phyloP scores from a whole-genome alignment of 257 asterid species.

The Solanum clarkiae region DNA sequence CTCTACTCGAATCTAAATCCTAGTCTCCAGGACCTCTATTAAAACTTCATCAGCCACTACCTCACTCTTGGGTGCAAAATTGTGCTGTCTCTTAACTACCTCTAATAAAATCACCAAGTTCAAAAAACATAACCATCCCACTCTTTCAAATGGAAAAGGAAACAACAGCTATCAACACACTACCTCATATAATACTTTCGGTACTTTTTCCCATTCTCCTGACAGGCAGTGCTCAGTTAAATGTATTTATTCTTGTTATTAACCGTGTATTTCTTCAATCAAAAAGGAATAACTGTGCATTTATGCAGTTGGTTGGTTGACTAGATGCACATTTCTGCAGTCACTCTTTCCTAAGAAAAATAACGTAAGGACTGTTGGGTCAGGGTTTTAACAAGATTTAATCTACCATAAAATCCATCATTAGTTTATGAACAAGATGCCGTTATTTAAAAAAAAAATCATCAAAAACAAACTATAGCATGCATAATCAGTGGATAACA shows the following conservation, averaged over 20 bases:
- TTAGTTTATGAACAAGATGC: neutral
- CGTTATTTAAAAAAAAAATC: neutral
- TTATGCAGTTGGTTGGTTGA: neutral
- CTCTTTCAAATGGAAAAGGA: neutral
- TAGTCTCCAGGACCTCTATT: neutral
- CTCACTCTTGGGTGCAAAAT: neutral
- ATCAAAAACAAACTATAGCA: neutral
- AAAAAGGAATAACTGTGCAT: neutral
- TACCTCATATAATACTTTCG: neutral
- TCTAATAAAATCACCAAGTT: neutral
- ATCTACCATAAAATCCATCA: neutral
- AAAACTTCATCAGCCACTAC: neutral
- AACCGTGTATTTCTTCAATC: neutral
- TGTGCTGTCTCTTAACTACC: neutral
- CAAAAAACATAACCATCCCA: neutral
- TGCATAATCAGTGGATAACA: neutral
- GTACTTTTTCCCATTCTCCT: neutral
- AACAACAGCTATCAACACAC: neutral
- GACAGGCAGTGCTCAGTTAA: neutral
- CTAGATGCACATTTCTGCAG: neutral
- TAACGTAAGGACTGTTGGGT: neutral
- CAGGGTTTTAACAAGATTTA: neutral
- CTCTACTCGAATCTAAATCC: neutral
- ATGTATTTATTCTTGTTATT: neutral
- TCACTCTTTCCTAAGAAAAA: neutral